These are phyloP conservation scores for Vitis riparia DNA, from an alignment of 164 flowering plant genomes.

Conservation along the genomic window DNA sequence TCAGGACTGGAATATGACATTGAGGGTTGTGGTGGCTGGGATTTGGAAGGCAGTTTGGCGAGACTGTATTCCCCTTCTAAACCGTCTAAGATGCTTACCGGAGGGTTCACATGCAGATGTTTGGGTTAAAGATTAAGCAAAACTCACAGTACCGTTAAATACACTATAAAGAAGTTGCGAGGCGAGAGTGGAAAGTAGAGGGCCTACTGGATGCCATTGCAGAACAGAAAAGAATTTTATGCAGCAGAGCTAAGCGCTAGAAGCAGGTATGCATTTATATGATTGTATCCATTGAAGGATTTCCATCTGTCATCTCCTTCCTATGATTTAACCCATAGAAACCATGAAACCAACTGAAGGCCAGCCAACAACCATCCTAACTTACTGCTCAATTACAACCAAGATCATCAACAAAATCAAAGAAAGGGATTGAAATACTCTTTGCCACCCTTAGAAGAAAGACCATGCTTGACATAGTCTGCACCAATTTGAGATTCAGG, in stretches of 20 bases:
- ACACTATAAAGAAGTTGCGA: conserved; percentile 76
- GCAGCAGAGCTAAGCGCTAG: conserved; percentile 46
- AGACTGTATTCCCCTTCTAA: conserved; percentile 33
- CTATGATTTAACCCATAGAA: no score
- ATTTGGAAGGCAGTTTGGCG: conserved; percentile 54
- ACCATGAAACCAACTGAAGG: no score
- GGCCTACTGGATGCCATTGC: conserved; percentile 41
- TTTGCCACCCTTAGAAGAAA: no score
- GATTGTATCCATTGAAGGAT: no score
- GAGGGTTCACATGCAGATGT: conserved; percentile 77
- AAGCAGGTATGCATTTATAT: conserved; percentile 55
- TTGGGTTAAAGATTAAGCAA: conserved; percentile 69
- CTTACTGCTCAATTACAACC: no score
- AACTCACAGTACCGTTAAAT: conserved; percentile 82
- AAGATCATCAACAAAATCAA: no score
- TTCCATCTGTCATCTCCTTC: no score
- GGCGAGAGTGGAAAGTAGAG: conserved; percentile 46
- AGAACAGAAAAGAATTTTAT: conserved; percentile 47
- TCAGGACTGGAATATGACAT: conserved; percentile 75
- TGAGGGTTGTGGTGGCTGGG: conserved; percentile 56
- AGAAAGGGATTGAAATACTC: no score
- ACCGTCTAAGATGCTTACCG: conserved; percentile 69
- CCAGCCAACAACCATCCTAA: no score
- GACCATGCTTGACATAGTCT: no score
- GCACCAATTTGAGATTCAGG: no score